phyloP scores from a whole-genome alignment of 2,329 filamentous ascomycete species.

The Neonectria coccinea region DNA sequence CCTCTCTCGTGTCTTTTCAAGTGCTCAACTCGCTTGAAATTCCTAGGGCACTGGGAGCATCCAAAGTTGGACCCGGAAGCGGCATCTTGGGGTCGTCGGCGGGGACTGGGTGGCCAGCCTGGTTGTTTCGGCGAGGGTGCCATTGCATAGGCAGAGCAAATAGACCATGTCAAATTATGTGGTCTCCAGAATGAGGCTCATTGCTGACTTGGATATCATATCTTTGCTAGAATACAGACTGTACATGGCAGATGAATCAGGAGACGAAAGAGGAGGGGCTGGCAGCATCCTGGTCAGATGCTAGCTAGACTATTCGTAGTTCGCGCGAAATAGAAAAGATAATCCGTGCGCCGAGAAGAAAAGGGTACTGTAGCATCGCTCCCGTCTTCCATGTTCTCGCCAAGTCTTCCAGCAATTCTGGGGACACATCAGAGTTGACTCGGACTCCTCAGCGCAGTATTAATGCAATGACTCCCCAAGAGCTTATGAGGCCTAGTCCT shows the following conservation, averaged over 20 bases:
- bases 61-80: not conserved
- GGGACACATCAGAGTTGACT: not conserved
- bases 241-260: not conserved
- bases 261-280: slow-evolving; percentile 10
- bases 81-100: not conserved
- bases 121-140: not conserved
- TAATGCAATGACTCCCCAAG: not conserved
- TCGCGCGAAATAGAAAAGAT: not conserved
- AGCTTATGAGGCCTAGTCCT: not conserved
- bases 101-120: not conserved
- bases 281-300: not conserved
- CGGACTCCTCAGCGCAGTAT: not conserved
- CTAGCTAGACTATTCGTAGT: not conserved
- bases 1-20: slow-evolving; percentile 22
- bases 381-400: not conserved
- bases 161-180: not conserved
- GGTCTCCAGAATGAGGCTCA: not conserved
- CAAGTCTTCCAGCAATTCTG: not conserved
- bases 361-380: not conserved
- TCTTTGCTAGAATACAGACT: not conserved
- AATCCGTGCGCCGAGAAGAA: slow-evolving; percentile 5
- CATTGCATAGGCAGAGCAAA: not conserved
- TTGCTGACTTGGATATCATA: not conserved
- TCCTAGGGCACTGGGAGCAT: slow-evolving; percentile 9
- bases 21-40: slow-evolving; percentile 27